These are phyloP conservation scores for Crinitomyces ghanaensis DNA, from an alignment of 805 yeast genomes.

Conservation along the genomic window DNA sequence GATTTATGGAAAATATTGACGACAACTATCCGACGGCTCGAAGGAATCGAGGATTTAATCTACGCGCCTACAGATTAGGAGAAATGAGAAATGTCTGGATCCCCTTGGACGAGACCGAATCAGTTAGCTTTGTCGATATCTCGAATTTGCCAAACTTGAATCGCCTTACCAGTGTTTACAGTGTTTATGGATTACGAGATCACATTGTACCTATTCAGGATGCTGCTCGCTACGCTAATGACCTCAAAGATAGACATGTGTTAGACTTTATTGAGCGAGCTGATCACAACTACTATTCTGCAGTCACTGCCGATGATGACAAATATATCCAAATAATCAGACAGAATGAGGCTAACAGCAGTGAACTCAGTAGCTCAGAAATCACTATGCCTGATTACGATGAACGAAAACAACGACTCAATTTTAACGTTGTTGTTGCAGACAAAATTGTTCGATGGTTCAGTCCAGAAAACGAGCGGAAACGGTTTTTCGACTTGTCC, in stretches of 20 bases:
- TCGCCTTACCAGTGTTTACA: constrained; percentile 41
- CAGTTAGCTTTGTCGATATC: constrained; percentile 4
- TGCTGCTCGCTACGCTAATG: constrained; percentile 44
- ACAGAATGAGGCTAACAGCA: too few species aligned
- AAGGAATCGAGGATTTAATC: constrained; percentile 28
- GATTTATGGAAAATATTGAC: constrained; percentile 25
- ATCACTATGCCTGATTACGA: too few species aligned
- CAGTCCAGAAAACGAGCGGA: constrained; percentile 35
- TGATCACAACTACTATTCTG: constrained; percentile 61
- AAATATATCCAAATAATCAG: too few species aligned
- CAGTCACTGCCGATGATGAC: constrained; percentile 25
- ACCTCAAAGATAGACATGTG: constrained; percentile 45
- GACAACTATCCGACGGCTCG: constrained; percentile 5
- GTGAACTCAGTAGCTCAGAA: too few species aligned
- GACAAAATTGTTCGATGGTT: constrained; percentile 38
- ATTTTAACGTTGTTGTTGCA: constrained; percentile 46
- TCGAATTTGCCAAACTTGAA: constrained; percentile 5
- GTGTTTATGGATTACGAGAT: constrained; percentile 65
- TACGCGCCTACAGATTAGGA: constrained; percentile 15
- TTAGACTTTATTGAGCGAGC: constrained; percentile 53
- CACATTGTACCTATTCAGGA: constrained; percentile 54
- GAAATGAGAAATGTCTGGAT: constrained; percentile 5
- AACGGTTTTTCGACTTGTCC: constrained; percentile 37
- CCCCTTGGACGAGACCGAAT: constrained; percentile 8
- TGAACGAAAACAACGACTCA: constrained; percentile 31